Conservation (phyloP, 768 basidiomycete genomes). For the Lactifluus piperatus region DNA sequence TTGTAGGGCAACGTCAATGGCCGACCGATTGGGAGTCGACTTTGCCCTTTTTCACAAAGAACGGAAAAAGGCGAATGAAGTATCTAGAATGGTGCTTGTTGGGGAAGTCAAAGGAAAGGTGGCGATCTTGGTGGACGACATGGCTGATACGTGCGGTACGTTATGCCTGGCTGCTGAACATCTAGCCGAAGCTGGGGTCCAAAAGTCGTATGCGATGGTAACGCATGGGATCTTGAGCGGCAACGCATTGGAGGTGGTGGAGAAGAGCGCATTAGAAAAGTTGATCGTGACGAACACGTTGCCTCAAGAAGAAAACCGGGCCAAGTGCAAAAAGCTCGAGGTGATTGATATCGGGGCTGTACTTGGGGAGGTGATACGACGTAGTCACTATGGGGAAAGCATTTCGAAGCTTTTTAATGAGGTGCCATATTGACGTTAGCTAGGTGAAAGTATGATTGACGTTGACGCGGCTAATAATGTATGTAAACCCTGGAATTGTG, state of each 20-base stretch:
- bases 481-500: neutral
- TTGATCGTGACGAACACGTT: constrained; percentile 98
- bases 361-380: constrained; percentile 90
- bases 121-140: constrained; percentile 96
- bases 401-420: constrained; percentile 84
- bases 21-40: constrained; percentile 91
- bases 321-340: constrained; percentile 69
- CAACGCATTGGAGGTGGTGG: constrained; percentile 68
- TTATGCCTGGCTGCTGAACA: constrained; percentile 86
- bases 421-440: constrained; percentile 61
- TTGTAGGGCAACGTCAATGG: constrained; percentile 88
- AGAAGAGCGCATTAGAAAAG: constrained; percentile 74
- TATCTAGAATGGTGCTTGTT: constrained; percentile 92
- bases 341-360: constrained; percentile 93
- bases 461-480: neutral
- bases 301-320: constrained; percentile 75
- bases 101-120: constrained; percentile 88
- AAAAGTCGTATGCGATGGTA: constrained; percentile 83
- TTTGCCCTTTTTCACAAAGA: constrained; percentile 99
- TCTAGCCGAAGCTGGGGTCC: constrained; percentile 80
- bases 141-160: constrained; percentile 96
- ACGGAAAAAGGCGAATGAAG: constrained; percentile 92
- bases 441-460: neutral
- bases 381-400: constrained; percentile 96
- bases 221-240: constrained; percentile 96